A percentile compares a stretch with the other conserved stretches of the same genome.
Evolutionary conservation across 2,329 filamentous ascomycete species (phyloP).

Genomic region (Beauveria sp.): DNA sequence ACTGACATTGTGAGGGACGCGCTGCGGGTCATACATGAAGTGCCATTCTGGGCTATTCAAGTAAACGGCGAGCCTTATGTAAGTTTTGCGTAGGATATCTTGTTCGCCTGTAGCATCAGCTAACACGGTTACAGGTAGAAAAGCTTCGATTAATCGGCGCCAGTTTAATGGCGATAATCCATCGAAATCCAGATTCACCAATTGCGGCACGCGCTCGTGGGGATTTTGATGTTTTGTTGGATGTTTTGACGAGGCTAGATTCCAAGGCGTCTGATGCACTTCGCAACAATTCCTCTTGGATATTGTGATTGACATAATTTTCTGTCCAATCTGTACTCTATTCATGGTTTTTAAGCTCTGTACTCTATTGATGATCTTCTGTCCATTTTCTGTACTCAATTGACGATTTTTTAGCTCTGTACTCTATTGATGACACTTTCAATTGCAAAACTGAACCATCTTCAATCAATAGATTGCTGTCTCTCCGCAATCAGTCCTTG

Average conservation of each 20-base stretch:
- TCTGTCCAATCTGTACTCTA: not conserved
- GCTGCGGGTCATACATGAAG: conserved; percentile 30
- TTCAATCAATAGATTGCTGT: conserved; percentile 1
- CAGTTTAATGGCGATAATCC: conserved; percentile 30
- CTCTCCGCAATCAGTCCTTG: conserved; percentile 20
- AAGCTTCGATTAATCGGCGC: conserved; percentile 33
- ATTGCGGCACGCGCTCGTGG: conserved; percentile 29
- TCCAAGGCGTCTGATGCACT: conserved; percentile 36
- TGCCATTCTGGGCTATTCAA: conserved; percentile 34
- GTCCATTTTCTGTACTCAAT: too few relatives aligned
- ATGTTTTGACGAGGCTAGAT: conserved; percentile 33
- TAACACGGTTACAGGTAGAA: conserved; percentile 24
- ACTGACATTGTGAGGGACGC: conserved; percentile 37
- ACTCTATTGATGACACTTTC: not conserved
- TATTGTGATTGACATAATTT: not conserved
- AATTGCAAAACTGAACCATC: not conserved
- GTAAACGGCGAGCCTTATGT: conserved; percentile 34
- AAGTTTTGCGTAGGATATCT: conserved; percentile 10
- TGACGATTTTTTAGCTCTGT: too few relatives aligned
- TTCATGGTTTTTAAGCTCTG: too few relatives aligned
- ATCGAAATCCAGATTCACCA: conserved; percentile 29
- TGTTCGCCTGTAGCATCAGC: not conserved
- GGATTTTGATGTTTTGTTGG: conserved; percentile 32
- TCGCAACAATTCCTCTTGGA: conserved; percentile 21
- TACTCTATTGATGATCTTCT: too few relatives aligned